These are phyloP conservation scores for Flaveria brownii DNA, from an alignment of 129 eudicot species.

Conservation along the genomic window DNA sequence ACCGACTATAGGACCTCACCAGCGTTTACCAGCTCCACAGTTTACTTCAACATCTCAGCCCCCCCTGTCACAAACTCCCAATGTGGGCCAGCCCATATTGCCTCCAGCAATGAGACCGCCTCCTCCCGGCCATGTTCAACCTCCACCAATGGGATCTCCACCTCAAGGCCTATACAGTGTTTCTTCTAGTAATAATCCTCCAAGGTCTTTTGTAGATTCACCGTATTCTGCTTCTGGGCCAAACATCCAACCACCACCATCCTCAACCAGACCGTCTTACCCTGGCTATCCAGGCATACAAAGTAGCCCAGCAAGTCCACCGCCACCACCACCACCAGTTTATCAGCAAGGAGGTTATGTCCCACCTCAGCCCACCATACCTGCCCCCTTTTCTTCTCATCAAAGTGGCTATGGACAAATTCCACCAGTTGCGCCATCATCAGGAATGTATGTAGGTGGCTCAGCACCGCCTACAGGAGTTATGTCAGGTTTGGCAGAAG, in stretches of 20 bases:
- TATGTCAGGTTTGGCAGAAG: slow-evolving; percentile 66
- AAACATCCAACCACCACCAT: slow-evolving; percentile 37
- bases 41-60: slow-evolving; percentile 49
- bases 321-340: slow-evolving; percentile 46
- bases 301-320: slow-evolving; percentile 36
- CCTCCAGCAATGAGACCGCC: slow-evolving; percentile 60
- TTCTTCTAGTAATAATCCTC: slow-evolving; percentile 43
- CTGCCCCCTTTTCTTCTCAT: slow-evolving; percentile 51
- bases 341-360: slow-evolving; percentile 57
- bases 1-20: slow-evolving; percentile 62
- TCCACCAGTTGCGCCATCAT: slow-evolving; percentile 52
- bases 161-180: slow-evolving; percentile 52
- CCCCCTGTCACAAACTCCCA: slow-evolving; percentile 42
- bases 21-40: slow-evolving; percentile 72
- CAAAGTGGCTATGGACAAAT: slow-evolving; percentile 62
- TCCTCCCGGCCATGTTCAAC: slow-evolving; percentile 43
- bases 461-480: slow-evolving; percentile 69
- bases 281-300: slow-evolving; percentile 61
- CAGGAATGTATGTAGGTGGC: slow-evolving; percentile 55
- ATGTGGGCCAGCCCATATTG: slow-evolving; percentile 48
- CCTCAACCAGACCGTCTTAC: slow-evolving; percentile 38
- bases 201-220: slow-evolving; percentile 42
- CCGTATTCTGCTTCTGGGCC: slow-evolving; percentile 46
- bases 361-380: slow-evolving; percentile 45
- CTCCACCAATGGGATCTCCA: slow-evolving; percentile 67